Conservation (phyloP, 352 stramenopile species). For the Phytophthora sansomeana region DNA sequence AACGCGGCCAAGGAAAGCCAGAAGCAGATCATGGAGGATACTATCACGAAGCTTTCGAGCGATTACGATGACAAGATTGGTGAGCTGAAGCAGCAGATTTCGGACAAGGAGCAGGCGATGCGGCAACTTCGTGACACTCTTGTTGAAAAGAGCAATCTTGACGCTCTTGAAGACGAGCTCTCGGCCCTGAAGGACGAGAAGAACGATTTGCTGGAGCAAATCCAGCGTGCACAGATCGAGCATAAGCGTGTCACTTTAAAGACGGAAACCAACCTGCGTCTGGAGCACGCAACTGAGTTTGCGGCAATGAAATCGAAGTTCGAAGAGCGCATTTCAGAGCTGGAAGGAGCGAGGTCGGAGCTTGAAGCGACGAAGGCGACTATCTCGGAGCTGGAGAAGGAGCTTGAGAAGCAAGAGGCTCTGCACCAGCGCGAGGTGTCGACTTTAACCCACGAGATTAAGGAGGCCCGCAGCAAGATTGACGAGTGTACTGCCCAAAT, state of each 20-base stretch:
- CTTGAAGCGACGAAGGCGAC: constrained; percentile 46
- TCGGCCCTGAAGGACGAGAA: constrained; percentile 56
- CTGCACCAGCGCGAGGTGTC: constrained; percentile 51
- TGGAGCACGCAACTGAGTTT: constrained; percentile 52
- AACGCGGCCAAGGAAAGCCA: constrained; percentile 50
- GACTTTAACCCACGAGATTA: constrained; percentile 52
- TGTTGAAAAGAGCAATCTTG: constrained; percentile 59
- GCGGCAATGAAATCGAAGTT: constrained; percentile 47
- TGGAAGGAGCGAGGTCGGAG: constrained; percentile 46
- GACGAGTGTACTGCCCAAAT: constrained; percentile 45
- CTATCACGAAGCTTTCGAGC: constrained; percentile 48
- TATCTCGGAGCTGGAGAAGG: constrained; percentile 48
- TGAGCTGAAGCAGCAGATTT: constrained; percentile 51
- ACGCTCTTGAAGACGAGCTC: constrained; percentile 55
- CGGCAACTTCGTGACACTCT: constrained; percentile 47
- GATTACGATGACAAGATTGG: constrained; percentile 64
- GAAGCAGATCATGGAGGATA: constrained; percentile 44
- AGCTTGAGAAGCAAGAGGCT: constrained; percentile 41
- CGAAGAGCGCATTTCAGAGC: constrained; percentile 50
- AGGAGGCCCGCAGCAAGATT: constrained; percentile 49
- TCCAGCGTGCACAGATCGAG: constrained; percentile 51
- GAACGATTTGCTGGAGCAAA: constrained; percentile 50
- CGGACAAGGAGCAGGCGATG: constrained; percentile 58
- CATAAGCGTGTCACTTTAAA: constrained; percentile 43
- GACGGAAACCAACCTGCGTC: constrained; percentile 40